Evolutionary conservation across 805 yeast species (phyloP), one percentile per base, ranked within the genome.

Genomic region (Wickerhamiella azyma): DNA sequence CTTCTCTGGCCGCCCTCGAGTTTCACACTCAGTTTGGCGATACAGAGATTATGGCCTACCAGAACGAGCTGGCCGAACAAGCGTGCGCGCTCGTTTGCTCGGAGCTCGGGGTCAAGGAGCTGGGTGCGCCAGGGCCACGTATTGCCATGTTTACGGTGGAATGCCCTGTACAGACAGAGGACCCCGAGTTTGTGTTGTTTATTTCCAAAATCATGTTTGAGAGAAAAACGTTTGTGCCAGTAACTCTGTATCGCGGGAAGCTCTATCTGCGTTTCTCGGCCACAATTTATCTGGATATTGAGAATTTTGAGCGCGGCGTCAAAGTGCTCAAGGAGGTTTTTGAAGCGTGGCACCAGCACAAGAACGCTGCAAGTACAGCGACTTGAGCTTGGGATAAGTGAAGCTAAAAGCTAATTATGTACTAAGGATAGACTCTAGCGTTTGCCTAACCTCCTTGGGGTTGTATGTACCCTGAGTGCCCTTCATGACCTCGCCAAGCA

Each of bases 401-500:
- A 3, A 9, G 10, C 8, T 5, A 38, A 9, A 24, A 35, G 32
- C 9, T 19, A 21, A 29, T 11, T 29, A 29, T 29, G 33, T 29
- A 29, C 33, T 29, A 5, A 13, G 33, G 9, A 17, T 17, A 30
- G 33, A 14, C 21, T 37, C 43, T 9, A 54, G 70, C 59, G 61
- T 68, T 30, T 37, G 37, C 28, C 47, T 47, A 11, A 59, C 52
- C 13, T 45, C 51, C n/a, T 51, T 50, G 11, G 65, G 62, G 41
- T 50, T 47, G 30, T 24, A 45, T 1, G 54, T 71, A 3, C 96
- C 96, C 53, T 78, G 81, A 1, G 85, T 74, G 46, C 70, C 66
- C 55, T 77, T 76, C 94, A 92, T 85, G 16, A 85, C 94, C 57
- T 75, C 75, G 1, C 96, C 97, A 3, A 92, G 71, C 47, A 92